Conservation (phyloP, 768 basidiomycete species). For the Russula lepida region DNA sequence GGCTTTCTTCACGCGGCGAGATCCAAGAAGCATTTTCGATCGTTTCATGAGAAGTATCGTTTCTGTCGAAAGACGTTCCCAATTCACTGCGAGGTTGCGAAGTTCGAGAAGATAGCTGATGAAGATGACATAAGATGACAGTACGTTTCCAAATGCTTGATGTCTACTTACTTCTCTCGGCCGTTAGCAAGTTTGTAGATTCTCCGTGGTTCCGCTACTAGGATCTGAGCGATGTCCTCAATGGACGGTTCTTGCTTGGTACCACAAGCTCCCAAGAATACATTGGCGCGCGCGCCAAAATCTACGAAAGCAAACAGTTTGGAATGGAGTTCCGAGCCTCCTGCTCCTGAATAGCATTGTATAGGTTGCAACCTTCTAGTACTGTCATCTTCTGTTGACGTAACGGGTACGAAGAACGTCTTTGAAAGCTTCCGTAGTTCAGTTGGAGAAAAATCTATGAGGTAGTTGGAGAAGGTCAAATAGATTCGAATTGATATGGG, state of each 20-base stretch:
- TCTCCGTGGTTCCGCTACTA: slow-evolving; percentile 57
- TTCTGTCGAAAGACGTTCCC: slow-evolving; percentile 38
- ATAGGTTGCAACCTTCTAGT: slow-evolving; percentile 37
- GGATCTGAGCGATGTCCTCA: slow-evolving; percentile 65
- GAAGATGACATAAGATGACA: background rate
- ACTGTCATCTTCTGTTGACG: slow-evolving; percentile 26
- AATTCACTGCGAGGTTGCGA: slow-evolving; percentile 78
- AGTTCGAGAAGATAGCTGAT: slow-evolving; percentile 75
- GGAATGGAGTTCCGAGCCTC: slow-evolving; percentile 56
- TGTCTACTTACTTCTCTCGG: slow-evolving; percentile 47
- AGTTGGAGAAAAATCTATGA: slow-evolving; percentile 46
- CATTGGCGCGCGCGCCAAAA: slow-evolving; percentile 74
- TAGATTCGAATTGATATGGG: background rate
- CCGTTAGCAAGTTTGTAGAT: slow-evolving; percentile 70
- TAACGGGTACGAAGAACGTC: slow-evolving; percentile 59
- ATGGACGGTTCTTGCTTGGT: slow-evolving; percentile 85
- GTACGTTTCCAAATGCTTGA: background rate
- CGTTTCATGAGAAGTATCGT: slow-evolving; percentile 60
- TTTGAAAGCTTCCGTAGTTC: slow-evolving; percentile 52
- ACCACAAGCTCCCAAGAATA: slow-evolving; percentile 81
- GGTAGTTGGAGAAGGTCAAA: background rate
- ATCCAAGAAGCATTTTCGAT: slow-evolving; percentile 64
- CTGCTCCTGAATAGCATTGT: slow-evolving; percentile 55
- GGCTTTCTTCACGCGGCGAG: slow-evolving; percentile 46
- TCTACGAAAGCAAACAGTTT: slow-evolving; percentile 84